These are phyloP conservation scores for Aspergillus diversus DNA, from an alignment of 495 filamentous ascomycete genomes.

Conservation along the genomic window DNA sequence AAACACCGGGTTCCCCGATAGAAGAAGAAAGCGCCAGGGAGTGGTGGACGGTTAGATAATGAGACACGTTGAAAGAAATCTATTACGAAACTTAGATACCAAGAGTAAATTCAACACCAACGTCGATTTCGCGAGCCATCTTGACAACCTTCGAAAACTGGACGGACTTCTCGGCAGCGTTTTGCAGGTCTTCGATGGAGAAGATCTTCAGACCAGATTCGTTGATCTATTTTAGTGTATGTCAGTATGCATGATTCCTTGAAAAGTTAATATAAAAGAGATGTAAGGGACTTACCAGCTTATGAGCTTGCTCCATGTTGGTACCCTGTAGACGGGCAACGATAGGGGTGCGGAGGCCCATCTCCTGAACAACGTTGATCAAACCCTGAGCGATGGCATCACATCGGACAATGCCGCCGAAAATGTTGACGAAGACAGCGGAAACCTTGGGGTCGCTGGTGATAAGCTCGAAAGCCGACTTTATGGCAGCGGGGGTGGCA, in stretches of 20 bases:
- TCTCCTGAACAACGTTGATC: slow-evolving; percentile 88
- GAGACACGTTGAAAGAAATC: slow-evolving; percentile 13
- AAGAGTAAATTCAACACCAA: slow-evolving; percentile 95
- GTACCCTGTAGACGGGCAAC: slow-evolving; percentile 96
- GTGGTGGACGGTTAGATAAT: slow-evolving; percentile 14
- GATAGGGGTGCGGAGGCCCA: slow-evolving; percentile 95
- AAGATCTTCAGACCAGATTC: slow-evolving; percentile 99
- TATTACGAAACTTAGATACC: slow-evolving; percentile 68
- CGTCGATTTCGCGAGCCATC: slow-evolving; percentile 97
- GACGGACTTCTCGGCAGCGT: slow-evolving; percentile 94
- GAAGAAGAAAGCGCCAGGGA: slow-evolving; percentile 20
- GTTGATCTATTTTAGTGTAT: slow-evolving; percentile 65
- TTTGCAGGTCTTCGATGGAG: slow-evolving; percentile 97
- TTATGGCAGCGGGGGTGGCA: slow-evolving; percentile 94
- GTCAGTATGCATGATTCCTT: slow-evolving; percentile 16
- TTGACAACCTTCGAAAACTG: slow-evolving; percentile 99
- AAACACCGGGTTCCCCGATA: slow-evolving; percentile 15
- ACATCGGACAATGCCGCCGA: slow-evolving; percentile 97
- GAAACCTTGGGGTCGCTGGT: slow-evolving; percentile 98
- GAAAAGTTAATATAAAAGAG: not conserved
- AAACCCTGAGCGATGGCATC: slow-evolving; percentile 97
- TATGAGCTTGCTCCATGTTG: slow-evolving; percentile 95
- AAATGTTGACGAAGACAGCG: slow-evolving; percentile 99
- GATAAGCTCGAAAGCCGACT: slow-evolving; percentile 96
- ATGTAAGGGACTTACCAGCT: slow-evolving; percentile 60